Evolutionary conservation across 805 yeast species (phyloP).

Genomic region (Saturnispora saitoi): DNA sequence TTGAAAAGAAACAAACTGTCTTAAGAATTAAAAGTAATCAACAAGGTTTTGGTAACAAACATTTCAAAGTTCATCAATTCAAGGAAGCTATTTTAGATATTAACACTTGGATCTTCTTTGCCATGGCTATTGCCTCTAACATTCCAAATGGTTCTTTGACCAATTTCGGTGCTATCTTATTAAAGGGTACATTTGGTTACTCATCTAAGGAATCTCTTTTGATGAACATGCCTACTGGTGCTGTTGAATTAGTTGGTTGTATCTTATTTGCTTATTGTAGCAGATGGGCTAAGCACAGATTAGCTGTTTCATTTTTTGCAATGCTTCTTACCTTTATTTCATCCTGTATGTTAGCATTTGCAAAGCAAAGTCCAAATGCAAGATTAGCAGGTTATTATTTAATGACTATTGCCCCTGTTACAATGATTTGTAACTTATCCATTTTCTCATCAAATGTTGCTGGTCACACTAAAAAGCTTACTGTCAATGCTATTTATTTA

Average conservation of each 20-base stretch:
- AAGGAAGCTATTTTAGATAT: constrained; percentile 46
- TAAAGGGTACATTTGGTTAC: constrained; percentile 12
- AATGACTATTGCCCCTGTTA: constrained; percentile 19
- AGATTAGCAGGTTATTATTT: constrained; percentile 26
- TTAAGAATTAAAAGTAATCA: constrained; percentile 27
- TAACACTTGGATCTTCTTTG: constrained; percentile 42
- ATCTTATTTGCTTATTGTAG: constrained; percentile 9
- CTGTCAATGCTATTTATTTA: constrained; percentile 48
- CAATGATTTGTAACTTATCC: constrained; percentile 26
- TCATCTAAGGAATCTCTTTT: constrained; percentile 12
- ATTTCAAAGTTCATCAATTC: constrained; percentile 45
- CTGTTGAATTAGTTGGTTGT: constrained; percentile 13
- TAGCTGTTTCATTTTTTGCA: constrained; percentile 17
- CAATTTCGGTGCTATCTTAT: constrained; percentile 37
- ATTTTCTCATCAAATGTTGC: constrained; percentile 45
- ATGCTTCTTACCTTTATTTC: constrained; percentile 11
- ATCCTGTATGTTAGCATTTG: constrained; percentile 18
- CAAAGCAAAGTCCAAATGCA: constrained; percentile 13
- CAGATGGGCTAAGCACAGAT: constrained; percentile 20
- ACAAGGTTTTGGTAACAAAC: constrained; percentile 28
- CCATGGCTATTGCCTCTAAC: constrained; percentile 35
- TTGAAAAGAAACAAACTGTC: constrained; percentile 30
- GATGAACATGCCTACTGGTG: constrained; percentile 18
- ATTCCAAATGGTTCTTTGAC: constrained; percentile 57
- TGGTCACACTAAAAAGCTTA: constrained; percentile 67